Conservation (phyloP, 75 land plant species). For the Pinus albicaulis region DNA sequence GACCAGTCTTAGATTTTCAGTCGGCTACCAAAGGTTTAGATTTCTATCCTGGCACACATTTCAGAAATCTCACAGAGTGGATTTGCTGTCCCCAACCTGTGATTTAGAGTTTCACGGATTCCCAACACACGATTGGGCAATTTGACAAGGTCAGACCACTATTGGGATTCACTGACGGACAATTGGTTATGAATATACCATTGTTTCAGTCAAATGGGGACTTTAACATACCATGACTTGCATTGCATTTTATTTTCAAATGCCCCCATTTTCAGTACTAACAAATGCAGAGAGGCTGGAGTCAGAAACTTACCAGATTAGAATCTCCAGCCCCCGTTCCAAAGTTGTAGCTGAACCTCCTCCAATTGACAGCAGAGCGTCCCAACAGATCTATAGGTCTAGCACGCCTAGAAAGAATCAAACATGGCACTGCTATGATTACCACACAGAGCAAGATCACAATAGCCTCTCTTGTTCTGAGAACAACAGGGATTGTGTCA, state of each 20-base stretch:
- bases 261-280: not conserved
- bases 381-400: constrained; percentile 4
- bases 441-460: constrained; percentile 1
- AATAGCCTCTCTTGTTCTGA: not conserved
- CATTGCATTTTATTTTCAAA: not conserved
- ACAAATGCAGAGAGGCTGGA: not conserved
- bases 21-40: not conserved
- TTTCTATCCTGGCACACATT: not conserved
- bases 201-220: not conserved
- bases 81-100: not conserved
- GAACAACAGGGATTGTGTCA: not conserved
- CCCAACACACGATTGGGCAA: too few species aligned
- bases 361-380: constrained; percentile 5
- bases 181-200: not conserved
- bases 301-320: constrained; percentile 5
- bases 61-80: not conserved
- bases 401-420: constrained; percentile 2
- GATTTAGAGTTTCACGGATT: not conserved
- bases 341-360: constrained; percentile 4
- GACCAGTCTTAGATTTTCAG: not conserved
- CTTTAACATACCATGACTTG: not conserved
- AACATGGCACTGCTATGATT: constrained; percentile 8
- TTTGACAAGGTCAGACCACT: too few species aligned
- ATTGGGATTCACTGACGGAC: not conserved
- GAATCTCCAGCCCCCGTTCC: not conserved